Evolutionary conservation across 495 filamentous ascomycete genomes (phyloP).

Genomic region (Usnea hakonensis): DNA sequence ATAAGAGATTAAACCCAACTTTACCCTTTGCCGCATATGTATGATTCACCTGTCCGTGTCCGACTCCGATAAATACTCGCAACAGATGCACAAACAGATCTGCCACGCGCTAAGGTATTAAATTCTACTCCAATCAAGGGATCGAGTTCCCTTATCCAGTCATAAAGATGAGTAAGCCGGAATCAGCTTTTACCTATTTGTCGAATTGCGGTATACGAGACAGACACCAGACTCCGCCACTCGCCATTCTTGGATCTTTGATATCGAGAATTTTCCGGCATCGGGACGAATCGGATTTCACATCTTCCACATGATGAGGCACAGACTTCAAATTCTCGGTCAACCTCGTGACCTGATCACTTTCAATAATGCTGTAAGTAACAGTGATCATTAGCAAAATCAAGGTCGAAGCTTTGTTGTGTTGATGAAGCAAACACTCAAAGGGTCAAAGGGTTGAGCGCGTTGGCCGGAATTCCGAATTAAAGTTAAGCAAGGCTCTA

Average conservation of each 20-base stretch:
- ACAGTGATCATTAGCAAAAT: too few species aligned
- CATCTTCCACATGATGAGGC: not conserved
- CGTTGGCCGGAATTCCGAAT: too few species aligned
- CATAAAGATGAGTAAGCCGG: not conserved
- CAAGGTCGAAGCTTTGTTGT: too few species aligned
- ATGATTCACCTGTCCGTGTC: constrained; percentile 17
- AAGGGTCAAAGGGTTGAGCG: too few species aligned
- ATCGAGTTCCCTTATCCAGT: not conserved
- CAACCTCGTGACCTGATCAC: not conserved
- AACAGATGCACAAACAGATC: constrained; percentile 4
- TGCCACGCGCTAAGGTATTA: not conserved
- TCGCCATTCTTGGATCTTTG: too few species aligned
- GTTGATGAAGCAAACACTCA: not conserved
- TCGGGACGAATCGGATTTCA: constrained; percentile 3
- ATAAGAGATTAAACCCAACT: not conserved
- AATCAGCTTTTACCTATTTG: not conserved
- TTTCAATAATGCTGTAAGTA: too few species aligned
- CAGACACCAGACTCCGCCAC: not conserved
- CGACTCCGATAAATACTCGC: constrained; percentile 5
- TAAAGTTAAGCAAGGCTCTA: too few species aligned
- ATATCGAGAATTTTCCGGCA: constrained; percentile 4
- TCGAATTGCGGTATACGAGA: not conserved
- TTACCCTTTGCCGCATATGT: constrained; percentile 16
- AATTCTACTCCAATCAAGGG: not conserved
- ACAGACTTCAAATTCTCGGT: not conserved